A percentile compares a stretch with the other conserved stretches of the same genome.
Evolutionary conservation across 2,329 filamentous ascomycete species (phyloP).

Genomic region (Curvularia eragrostidis): DNA sequence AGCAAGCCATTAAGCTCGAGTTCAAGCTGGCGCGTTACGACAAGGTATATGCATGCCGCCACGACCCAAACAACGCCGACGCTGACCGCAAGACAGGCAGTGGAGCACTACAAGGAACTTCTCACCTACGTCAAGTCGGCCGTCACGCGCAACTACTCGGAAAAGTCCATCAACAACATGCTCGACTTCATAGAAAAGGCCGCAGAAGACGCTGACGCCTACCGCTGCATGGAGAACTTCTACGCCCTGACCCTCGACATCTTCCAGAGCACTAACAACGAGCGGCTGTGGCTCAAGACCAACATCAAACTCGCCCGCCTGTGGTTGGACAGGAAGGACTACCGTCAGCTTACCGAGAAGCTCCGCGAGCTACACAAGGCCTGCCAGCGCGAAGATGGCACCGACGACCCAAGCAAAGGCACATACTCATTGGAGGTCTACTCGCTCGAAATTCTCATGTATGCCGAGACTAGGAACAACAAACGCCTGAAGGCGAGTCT

Average conservation of each 20-base stretch:
- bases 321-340: constrained; percentile 90
- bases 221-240: constrained; percentile 89
- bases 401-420: constrained; percentile 91
- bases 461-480: constrained; percentile 94
- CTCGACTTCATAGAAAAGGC: constrained; percentile 96
- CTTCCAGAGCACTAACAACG: constrained; percentile 97
- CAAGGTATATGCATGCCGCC: constrained; percentile 61
- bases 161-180: constrained; percentile 99
- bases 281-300: constrained; percentile 95
- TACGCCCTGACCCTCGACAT: constrained; percentile 92
- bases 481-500: constrained; percentile 80
- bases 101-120: constrained; percentile 91
- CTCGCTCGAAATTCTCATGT: constrained; percentile 98
- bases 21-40: constrained; percentile 91
- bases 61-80: constrained; percentile 6
- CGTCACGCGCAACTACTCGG: constrained; percentile 96
- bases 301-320: constrained; percentile 96
- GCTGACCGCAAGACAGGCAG: constrained; percentile 65
- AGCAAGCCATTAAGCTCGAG: constrained; percentile 97
- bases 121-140: constrained; percentile 97
- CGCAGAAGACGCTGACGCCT: constrained; percentile 72
- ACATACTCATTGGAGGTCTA: constrained; percentile 97
- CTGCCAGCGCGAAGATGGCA: constrained; percentile 85
- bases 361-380: constrained; percentile 86
- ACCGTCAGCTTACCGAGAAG: constrained; percentile 78